Base-by-base conservation (phyloP, 345 rosid species). In the Dovyalis caffra region DNA sequence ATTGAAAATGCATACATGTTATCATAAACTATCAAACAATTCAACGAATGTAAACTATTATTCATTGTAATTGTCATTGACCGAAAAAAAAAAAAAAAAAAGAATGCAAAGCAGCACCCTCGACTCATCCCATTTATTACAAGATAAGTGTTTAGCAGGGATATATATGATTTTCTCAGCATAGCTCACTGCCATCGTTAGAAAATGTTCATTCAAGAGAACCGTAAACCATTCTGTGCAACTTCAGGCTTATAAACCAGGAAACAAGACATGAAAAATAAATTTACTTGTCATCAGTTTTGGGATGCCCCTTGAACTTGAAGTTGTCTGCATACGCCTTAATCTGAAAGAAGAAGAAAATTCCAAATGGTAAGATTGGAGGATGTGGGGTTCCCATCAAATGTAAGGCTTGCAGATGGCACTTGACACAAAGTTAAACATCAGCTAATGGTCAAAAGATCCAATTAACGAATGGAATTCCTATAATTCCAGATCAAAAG, bases 241-340 rank as follows among this genome's bases (percentile, higher is more conserved):
- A 57, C 74, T 77, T 64, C n/a, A 21, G 45, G 70, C 51, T 61
- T 57, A 53, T 29, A 10, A 29, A 53, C 61, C 31, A 37, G 37
- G 56, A n/a, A 64, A 66, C 18, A 60, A 4, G 66, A 20, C 31
- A 9, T 35, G 64, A 66, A 64, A 61, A 47, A 47, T 32, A 53
- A 33, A 60, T 71, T 87, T 80, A 83, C 49, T 71, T 78, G 40
- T 38, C 78, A 37, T 86, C 83, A 32, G 86, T 29, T 74, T 85
- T 69, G 20, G 79, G 77, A 51, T 53, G 45, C 62, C 83, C 76
- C 70, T 61, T 80, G 61, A 75, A 80, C 69, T 80, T 80, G 76
- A 80, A 80, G 70, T 80, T 80, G 29, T 80, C 79, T 5, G 79
- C 83, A 61, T 75, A 75, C 33, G 79, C 47, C 69, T 80, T 80